Evolutionary conservation across 148 eudicot genomes (phyloP).

Genomic region (Camellia lanceoleosa): DNA sequence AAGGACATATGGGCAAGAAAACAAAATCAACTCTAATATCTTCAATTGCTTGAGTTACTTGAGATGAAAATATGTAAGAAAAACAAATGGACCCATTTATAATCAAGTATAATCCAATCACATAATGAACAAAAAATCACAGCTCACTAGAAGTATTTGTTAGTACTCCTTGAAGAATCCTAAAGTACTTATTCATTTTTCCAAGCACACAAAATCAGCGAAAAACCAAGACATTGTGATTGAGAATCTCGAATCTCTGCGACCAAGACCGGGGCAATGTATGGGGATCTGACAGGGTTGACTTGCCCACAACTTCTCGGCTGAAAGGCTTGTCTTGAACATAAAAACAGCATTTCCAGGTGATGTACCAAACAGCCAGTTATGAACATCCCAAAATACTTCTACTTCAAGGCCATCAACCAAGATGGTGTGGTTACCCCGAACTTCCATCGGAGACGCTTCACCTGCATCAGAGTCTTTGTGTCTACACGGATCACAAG

Average conservation of each 20-base stretch:
- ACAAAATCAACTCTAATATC: slow-evolving; percentile 35
- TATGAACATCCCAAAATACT: slow-evolving; percentile 69
- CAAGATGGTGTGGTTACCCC: slow-evolving; percentile 54
- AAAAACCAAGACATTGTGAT: slow-evolving; percentile 46
- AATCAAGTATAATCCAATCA: slow-evolving; percentile 36
- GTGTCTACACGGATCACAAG: slow-evolving; percentile 46
- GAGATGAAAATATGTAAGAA: slow-evolving; percentile 21
- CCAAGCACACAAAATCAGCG: slow-evolving; percentile 62
- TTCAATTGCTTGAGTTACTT: slow-evolving; percentile 21
- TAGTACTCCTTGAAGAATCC: slow-evolving; percentile 43
- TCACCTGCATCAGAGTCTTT: slow-evolving; percentile 55
- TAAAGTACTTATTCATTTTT: slow-evolving; percentile 44
- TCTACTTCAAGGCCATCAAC: slow-evolving; percentile 59
- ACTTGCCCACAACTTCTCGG: slow-evolving; percentile 50
- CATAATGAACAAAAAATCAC: slow-evolving; percentile 29
- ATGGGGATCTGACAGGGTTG: slow-evolving; percentile 40
- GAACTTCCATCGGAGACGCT: slow-evolving; percentile 55
- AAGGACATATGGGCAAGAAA: slow-evolving; percentile 30
- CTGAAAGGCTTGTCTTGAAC: slow-evolving; percentile 53
- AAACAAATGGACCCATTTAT: slow-evolving; percentile 22
- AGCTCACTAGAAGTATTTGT: slow-evolving; percentile 40
- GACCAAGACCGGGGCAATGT: slow-evolving; percentile 42
- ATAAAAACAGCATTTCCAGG: slow-evolving; percentile 59
- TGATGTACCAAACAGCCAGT: slow-evolving; percentile 50
- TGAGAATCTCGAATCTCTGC: slow-evolving; percentile 51